Conservation (phyloP, 2,329 filamentous ascomycete genomes). For the Penicillium sp. region DNA sequence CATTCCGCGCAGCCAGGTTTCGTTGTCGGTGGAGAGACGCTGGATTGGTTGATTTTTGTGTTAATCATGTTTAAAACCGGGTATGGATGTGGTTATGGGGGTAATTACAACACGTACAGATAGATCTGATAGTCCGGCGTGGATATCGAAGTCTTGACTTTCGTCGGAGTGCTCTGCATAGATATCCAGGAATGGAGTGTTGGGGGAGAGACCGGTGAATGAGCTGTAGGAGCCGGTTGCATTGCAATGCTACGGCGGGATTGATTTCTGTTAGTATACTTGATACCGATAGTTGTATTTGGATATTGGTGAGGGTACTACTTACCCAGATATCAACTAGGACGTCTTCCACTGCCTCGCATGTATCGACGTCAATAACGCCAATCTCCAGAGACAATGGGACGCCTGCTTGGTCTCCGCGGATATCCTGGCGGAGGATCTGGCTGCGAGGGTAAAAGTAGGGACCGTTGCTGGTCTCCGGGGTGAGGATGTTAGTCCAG, state of each 20-base stretch:
- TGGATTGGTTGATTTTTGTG: too few relatives aligned
- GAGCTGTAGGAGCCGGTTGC: slow-evolving; percentile 43
- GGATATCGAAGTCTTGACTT: too few relatives aligned
- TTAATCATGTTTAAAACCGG: too few relatives aligned
- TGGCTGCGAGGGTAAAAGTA: slow-evolving; percentile 40
- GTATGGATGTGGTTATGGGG: too few relatives aligned
- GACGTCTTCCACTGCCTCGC: slow-evolving; percentile 36
- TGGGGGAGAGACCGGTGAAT: slow-evolving; percentile 26
- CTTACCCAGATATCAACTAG: slow-evolving; percentile 44
- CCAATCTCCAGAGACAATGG: slow-evolving; percentile 45
- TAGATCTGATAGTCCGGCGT: too few relatives aligned
- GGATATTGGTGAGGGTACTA: too few relatives aligned
- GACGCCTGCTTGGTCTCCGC: slow-evolving; percentile 38
- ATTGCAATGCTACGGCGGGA: slow-evolving; percentile 44
- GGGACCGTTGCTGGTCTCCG: slow-evolving; percentile 39
- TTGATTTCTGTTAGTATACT: too few relatives aligned
- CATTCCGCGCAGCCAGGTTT: slow-evolving; percentile 48
- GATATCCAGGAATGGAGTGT: slow-evolving; percentile 25
- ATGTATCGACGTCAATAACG: slow-evolving; percentile 45
- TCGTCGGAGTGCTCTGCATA: too few relatives aligned
- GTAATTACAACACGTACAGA: too few relatives aligned
- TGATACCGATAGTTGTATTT: too few relatives aligned
- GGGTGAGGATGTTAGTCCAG: slow-evolving; percentile 37
- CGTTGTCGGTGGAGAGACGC: slow-evolving; percentile 19
- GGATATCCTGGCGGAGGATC: slow-evolving; percentile 41